Evolutionary conservation across 177 flowering plant species (phyloP), one percentile per base, ranked within the genome.

Genomic region (Vitis hybrid): DNA sequence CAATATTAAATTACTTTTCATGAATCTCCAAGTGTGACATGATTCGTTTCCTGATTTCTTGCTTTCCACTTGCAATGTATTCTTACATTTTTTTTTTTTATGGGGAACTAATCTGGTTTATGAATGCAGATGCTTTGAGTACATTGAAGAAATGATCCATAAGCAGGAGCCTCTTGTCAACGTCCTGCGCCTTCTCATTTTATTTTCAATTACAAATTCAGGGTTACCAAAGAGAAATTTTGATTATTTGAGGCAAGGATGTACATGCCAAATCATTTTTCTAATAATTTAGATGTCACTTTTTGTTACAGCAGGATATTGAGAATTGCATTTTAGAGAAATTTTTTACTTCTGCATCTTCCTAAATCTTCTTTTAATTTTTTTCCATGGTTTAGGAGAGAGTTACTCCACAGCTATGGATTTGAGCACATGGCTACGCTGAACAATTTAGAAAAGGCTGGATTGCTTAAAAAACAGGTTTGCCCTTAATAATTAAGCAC

Each of bases 141-240:
- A 95, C 78, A 95, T 95, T 75, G 99, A 95, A 84, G 99, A 95
- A 77, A 82, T 94, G 94, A 94, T 95, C 74, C 97, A 92, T 70
- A 95, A 95, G 82, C 99, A 95, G 86, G 99, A 94, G 74, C 95
- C 99, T 71, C 83, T 95, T 70, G 33, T 78, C 24, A 80, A 66
- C 69, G 92, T 95, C 73, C 82, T 95, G 11, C 90, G 97, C 49
- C 89, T 95, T 67, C 97, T 95, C 59, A 82, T 95, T 67, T 77
- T 94, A 70, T 85, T 95, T 74, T 94, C 99, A 57, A 64, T 90
- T 55, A 95, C 98, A 68, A 92, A 94, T 80, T 81, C 90, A 22
- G 99, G 98, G 76, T 73, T 95, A 80, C 92, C 90, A 13, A 95
- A 94, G 76, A 95, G 84, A 79, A 75, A 88, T 70, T 94, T 88